Conservation (phyloP, 768 basidiomycete species). For the Clitopilus hobsonii region DNA sequence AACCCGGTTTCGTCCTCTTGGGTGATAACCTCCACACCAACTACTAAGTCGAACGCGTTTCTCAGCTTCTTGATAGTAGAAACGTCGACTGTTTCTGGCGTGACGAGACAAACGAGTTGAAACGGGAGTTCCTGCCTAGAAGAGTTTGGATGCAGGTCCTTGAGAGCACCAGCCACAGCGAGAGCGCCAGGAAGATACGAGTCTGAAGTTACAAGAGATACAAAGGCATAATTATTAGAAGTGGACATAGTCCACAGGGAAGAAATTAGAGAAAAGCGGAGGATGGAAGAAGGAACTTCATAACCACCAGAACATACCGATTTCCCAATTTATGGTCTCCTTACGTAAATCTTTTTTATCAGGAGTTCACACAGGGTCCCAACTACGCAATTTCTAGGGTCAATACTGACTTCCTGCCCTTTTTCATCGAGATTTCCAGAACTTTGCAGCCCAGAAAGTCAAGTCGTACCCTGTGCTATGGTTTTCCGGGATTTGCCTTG, state of each 20-base stretch:
- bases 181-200: constrained; percentile 92
- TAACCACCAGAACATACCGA: constrained; percentile 1
- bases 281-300: constrained; percentile 5
- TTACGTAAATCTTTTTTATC: constrained; percentile 1
- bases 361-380: constrained; percentile 1
- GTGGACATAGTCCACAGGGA: constrained; percentile 45
- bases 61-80: constrained; percentile 74
- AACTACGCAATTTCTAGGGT: constrained; percentile 1
- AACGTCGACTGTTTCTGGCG: constrained; percentile 90
- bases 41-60: constrained; percentile 75
- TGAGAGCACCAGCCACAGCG: constrained; percentile 78
- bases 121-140: constrained; percentile 56
- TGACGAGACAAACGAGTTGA: constrained; percentile 85
- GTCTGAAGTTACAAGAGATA: constrained; percentile 89
- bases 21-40: constrained; percentile 88
- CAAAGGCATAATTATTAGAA: constrained; percentile 64
- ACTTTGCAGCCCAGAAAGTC: neutral
- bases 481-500: neutral
- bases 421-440: neutral
- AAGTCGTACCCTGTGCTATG: neutral
- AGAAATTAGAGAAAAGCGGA: constrained; percentile 6
- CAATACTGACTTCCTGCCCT: neutral
- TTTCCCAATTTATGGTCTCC: constrained; percentile 1
- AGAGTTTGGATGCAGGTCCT: constrained; percentile 58
- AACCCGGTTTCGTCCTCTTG: constrained; percentile 64